These are phyloP conservation scores for Licmophora abbreviata DNA, from an alignment of 108 stramenopile species.

Conservation along the genomic window DNA sequence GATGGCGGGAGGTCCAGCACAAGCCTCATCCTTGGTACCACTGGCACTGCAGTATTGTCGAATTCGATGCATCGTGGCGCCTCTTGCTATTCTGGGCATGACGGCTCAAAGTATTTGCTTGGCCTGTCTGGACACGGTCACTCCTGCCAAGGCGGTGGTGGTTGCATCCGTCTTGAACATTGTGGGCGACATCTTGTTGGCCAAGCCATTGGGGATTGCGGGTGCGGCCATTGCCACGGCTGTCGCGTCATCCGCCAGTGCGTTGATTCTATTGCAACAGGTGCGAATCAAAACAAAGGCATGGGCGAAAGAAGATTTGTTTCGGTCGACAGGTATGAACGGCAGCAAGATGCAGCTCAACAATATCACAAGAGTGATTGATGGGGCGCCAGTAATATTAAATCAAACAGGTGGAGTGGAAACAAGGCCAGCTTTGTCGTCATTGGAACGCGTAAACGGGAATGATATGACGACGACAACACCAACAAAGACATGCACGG, in stretches of 20 bases:
- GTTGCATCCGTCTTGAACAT: slow-evolving; percentile 64
- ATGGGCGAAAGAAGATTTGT: slow-evolving; percentile 35
- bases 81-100: slow-evolving; percentile 56
- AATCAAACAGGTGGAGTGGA: too few species aligned
- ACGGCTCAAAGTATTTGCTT: slow-evolving; percentile 74
- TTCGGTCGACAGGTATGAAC: neutral
- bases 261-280: slow-evolving; percentile 39
- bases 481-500: too few species aligned
- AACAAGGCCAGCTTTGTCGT: too few species aligned
- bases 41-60: slow-evolving; percentile 56
- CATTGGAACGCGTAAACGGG: too few species aligned
- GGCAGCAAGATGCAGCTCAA: neutral
- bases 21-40: slow-evolving; percentile 21
- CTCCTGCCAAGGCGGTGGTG: slow-evolving; percentile 73
- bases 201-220: slow-evolving; percentile 46
- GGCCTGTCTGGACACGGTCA: slow-evolving; percentile 60
- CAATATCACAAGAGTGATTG: neutral
- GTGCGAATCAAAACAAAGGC: slow-evolving; percentile 29
- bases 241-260: slow-evolving; percentile 34
- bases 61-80: slow-evolving; percentile 61
- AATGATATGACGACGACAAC: too few species aligned
- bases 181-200: slow-evolving; percentile 58
- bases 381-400: too few species aligned
- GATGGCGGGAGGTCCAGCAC: slow-evolving; percentile 41
- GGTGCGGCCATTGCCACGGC: slow-evolving; percentile 75